Conservation (phyloP, 2,329 filamentous ascomycete genomes). For the Fusarium sp. region DNA sequence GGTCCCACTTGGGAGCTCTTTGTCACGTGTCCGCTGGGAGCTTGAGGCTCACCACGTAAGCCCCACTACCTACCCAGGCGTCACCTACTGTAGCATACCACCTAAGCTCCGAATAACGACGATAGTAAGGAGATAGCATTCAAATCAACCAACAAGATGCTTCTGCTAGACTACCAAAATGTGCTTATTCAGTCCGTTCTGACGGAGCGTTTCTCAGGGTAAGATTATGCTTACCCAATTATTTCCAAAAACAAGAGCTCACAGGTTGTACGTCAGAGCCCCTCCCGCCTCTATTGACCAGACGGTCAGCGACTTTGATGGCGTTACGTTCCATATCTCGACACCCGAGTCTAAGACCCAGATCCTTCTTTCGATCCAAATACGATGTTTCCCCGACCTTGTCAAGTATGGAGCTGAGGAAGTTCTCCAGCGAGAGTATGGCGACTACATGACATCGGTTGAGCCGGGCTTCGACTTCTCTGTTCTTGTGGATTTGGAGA, state of each 20-base stretch:
- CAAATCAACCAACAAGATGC: slow-evolving; percentile 63
- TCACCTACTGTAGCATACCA: slow-evolving; percentile 44
- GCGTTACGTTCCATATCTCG: slow-evolving; percentile 97
- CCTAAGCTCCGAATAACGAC: slow-evolving; percentile 46
- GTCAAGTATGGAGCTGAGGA: slow-evolving; percentile 91
- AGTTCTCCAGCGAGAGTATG: slow-evolving; percentile 94
- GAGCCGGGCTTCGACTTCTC: slow-evolving; percentile 98
- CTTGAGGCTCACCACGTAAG: slow-evolving; percentile 46
- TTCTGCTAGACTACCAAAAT: slow-evolving; percentile 99
- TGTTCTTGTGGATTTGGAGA: slow-evolving; percentile 86
- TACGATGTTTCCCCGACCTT: slow-evolving; percentile 94
- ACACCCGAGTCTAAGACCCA: slow-evolving; percentile 93
- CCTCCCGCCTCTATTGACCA: slow-evolving; percentile 92
- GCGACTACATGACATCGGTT: slow-evolving; percentile 84
- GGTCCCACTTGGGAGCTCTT: slow-evolving; percentile 17
- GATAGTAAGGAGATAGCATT: slow-evolving; percentile 41
- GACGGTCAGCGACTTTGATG: slow-evolving; percentile 98
- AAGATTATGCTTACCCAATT: slow-evolving; percentile 43
- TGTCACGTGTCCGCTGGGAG: slow-evolving; percentile 46
- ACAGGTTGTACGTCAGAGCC: slow-evolving; percentile 68
- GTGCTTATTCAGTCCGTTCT: slow-evolving; percentile 96
- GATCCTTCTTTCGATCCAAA: slow-evolving; percentile 92
- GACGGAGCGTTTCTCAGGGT: slow-evolving; percentile 93
- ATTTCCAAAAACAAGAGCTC: slow-evolving; percentile 43
- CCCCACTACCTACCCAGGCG: slow-evolving; percentile 54